A percentile compares a stretch with the other conserved stretches of the same genome.
Evolutionary conservation across 192 early-diverging fungal genomes (phyloP).

Genomic region (Rhizoclosmatium sp.): DNA sequence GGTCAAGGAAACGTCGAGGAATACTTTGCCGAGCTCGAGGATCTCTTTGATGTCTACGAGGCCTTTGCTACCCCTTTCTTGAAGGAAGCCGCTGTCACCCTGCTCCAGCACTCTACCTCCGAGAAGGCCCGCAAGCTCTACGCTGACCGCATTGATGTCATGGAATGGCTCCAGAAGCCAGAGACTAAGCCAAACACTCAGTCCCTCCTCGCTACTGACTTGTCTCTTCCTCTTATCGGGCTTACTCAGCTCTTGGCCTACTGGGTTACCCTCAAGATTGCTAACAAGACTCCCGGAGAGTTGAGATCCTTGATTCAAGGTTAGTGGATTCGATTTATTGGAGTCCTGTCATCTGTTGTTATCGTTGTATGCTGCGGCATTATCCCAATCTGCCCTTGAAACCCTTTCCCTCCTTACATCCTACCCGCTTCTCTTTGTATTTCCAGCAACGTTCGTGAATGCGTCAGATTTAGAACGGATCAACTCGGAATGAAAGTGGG

Average conservation of each 20-base stretch:
- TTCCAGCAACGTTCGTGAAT: too few relatives aligned
- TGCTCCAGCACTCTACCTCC: slow-evolving; percentile 66
- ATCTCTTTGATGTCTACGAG: slow-evolving; percentile 82
- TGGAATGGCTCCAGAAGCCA: slow-evolving; percentile 82
- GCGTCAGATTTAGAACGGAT: too few relatives aligned
- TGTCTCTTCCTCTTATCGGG: slow-evolving; percentile 88
- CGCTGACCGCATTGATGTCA: slow-evolving; percentile 72
- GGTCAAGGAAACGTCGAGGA: slow-evolving; percentile 95
- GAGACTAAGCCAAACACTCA: slow-evolving; percentile 81
- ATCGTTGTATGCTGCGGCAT: slow-evolving; percentile 19
- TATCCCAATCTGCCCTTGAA: slow-evolving; percentile 6
- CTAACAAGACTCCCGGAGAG: slow-evolving; percentile 59
- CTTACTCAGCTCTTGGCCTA: slow-evolving; percentile 90
- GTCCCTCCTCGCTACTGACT: slow-evolving; percentile 78
- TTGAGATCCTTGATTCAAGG: slow-evolving; percentile 53
- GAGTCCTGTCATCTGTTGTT: neutral
- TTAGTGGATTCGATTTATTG: slow-evolving; percentile 3
- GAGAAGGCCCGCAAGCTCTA: slow-evolving; percentile 42
- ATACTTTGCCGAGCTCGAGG: slow-evolving; percentile 91
- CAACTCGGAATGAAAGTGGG: too few relatives aligned
- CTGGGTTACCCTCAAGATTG: slow-evolving; percentile 79
- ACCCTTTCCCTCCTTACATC: neutral
- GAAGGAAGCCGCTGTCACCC: slow-evolving; percentile 62
- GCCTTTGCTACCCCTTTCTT: slow-evolving; percentile 78
- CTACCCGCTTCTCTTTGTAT: neutral